Conservation (phyloP, 441 rosid genomes). For the Viola pubescens region DNA sequence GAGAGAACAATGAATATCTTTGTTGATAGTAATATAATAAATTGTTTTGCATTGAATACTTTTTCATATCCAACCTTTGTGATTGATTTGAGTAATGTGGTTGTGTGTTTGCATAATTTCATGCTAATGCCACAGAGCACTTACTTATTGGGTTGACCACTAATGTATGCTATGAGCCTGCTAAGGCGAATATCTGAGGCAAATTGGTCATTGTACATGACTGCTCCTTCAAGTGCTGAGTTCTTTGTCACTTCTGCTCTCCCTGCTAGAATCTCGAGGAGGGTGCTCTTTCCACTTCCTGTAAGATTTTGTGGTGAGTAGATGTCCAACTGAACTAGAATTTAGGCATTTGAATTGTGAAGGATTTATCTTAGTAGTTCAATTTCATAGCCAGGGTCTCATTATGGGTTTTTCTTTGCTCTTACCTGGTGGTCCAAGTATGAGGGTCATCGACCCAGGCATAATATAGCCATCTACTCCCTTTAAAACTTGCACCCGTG, state of each 20-base stretch:
- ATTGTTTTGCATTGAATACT: no score
- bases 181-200: conserved; percentile 24
- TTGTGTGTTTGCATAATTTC: neutral
- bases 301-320: conserved; percentile 6
- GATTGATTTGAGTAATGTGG: no score
- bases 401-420: neutral
- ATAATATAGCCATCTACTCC: conserved; percentile 28
- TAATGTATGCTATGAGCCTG: conserved; percentile 22
- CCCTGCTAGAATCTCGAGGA: conserved; percentile 19
- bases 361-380: neutral
- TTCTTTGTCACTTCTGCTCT: conserved; percentile 7
- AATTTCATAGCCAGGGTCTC: neutral
- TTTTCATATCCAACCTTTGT: no score
- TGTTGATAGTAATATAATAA: no score
- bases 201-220: conserved; percentile 18
- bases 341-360: neutral
- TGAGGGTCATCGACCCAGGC: conserved; percentile 28
- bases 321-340: neutral
- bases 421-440: conserved; percentile 30
- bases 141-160: conserved; percentile 25
- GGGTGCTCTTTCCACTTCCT: conserved; percentile 23
- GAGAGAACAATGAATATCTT: no score
- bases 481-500: conserved; percentile 20
- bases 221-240: conserved; percentile 18
- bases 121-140: conserved; percentile 3